Conservation (phyloP, 352 stramenopile genomes). For the Pilasporangium apinafurcum region DNA sequence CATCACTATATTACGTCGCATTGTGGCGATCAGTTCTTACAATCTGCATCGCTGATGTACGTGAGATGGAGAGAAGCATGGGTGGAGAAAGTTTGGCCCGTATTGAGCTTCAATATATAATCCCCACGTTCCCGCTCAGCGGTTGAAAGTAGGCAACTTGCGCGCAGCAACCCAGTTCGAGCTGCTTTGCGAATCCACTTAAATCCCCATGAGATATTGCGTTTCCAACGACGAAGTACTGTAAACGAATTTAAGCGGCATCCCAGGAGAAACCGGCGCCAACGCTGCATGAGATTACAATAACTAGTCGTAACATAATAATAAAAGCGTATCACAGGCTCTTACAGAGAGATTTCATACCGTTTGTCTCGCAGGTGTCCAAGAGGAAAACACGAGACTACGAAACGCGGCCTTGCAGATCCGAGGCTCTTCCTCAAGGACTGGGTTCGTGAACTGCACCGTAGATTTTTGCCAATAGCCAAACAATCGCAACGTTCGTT, state of each 20-base stretch:
- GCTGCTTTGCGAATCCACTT: constrained; percentile 25
- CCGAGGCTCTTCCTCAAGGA: constrained; percentile 25
- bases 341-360: constrained; percentile 10
- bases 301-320: not conserved
- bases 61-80: constrained; percentile 38
- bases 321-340: not conserved
- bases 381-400: constrained; percentile 42
- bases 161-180: constrained; percentile 33
- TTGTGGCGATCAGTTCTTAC: too few species aligned
- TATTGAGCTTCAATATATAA: constrained; percentile 59
- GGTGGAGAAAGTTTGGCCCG: constrained; percentile 48
- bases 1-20: too few species aligned
- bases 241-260: constrained; percentile 27
- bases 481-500: constrained; percentile 55
- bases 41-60: constrained; percentile 69
- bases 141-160: constrained; percentile 27
- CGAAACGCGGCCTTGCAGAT: constrained; percentile 40
- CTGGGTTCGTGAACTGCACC: constrained; percentile 25
- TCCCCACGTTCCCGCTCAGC: constrained; percentile 37
- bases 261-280: constrained; percentile 29
- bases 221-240: constrained; percentile 20
- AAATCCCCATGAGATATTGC: constrained; percentile 16
- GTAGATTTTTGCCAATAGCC: constrained; percentile 52
- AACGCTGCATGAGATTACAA: constrained; percentile 17
- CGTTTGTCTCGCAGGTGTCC: constrained; percentile 23